Conservation (phyloP, 78 protist genomes). For the Chrysochromulina tobinii region DNA sequence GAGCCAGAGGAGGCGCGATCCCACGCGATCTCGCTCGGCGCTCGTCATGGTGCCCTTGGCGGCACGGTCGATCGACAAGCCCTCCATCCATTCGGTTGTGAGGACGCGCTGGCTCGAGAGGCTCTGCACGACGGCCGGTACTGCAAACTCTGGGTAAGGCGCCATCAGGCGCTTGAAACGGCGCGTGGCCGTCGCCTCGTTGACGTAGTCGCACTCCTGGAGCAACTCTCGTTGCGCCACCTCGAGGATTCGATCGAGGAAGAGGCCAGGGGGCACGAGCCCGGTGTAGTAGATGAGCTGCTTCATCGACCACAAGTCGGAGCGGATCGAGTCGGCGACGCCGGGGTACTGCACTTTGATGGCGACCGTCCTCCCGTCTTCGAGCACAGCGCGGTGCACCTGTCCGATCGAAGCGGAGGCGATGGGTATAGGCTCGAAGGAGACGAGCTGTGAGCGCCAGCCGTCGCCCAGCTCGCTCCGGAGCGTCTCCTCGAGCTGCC, state of each 20-base stretch:
- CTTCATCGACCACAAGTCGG: constrained; percentile 67
- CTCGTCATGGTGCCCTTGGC: background rate
- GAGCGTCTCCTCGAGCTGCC: constrained; percentile 54
- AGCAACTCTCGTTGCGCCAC: constrained; percentile 64
- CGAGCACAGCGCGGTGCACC: constrained; percentile 73
- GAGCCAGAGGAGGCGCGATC: constrained; percentile 44
- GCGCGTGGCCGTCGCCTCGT: background rate
- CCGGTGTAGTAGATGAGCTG: constrained; percentile 57
- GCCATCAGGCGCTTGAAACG: background rate
- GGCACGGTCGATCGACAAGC: background rate
- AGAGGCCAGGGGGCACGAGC: constrained; percentile 76
- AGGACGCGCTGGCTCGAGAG: constrained; percentile 26
- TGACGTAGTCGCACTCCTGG: constrained; percentile 31
- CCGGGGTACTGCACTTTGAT: constrained; percentile 76
- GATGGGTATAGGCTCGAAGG: constrained; percentile 74
- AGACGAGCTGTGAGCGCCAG: background rate
- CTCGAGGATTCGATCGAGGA: constrained; percentile 61
- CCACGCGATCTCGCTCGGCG: constrained; percentile 41
- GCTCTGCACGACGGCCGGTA: background rate
- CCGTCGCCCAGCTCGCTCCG: background rate
- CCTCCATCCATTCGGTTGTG: background rate
- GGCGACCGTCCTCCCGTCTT: constrained; percentile 73
- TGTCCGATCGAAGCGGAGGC: constrained; percentile 93
- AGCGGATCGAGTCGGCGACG: constrained; percentile 76
- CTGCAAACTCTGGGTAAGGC: background rate